A percentile compares a stretch with the other conserved stretches of the same genome.
Conservation (phyloP, 2,329 filamentous ascomycete genomes). For the Botrytis deweyae region DNA sequence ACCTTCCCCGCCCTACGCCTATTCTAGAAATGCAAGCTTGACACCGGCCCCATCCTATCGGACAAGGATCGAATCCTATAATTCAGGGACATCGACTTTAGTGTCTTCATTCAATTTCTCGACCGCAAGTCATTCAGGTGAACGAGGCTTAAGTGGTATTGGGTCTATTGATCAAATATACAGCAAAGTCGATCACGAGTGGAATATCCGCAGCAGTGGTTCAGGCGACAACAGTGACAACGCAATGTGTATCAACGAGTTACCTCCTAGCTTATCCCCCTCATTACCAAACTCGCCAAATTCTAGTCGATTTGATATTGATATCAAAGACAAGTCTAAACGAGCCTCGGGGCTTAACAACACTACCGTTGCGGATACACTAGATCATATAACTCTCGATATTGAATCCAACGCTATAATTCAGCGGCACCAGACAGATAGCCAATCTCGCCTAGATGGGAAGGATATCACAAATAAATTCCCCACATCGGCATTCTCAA, state of each 20-base stretch:
- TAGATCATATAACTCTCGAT: not conserved
- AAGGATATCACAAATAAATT: not conserved
- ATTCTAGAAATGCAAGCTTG: constrained; percentile 6
- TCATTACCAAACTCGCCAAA: constrained; percentile 5
- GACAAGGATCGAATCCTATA: constrained; percentile 15
- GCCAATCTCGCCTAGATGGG: not conserved
- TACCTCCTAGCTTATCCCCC: not conserved
- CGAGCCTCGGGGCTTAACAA: not conserved
- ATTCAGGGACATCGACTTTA: not conserved
- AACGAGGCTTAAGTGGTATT: constrained; percentile 6
- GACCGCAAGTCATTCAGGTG: not conserved
- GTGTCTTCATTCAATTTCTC: not conserved
- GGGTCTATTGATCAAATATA: constrained; percentile 13
- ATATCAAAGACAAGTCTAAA: not conserved
- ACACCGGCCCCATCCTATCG: constrained; percentile 17
- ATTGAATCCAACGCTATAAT: not conserved
- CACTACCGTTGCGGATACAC: not conserved
- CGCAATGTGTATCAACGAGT: not conserved
- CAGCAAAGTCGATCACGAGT: not conserved
- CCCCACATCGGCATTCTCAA: constrained; percentile 11
- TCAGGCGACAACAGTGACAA: not conserved
- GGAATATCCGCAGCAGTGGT: not conserved
- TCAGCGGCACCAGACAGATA: not conserved
- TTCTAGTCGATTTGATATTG: not conserved
- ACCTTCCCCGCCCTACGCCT: not conserved